Evolutionary conservation across 257 asterid species (phyloP), one percentile per base, ranked within the genome.

Genomic region (Schizonepeta tenuifolia): DNA sequence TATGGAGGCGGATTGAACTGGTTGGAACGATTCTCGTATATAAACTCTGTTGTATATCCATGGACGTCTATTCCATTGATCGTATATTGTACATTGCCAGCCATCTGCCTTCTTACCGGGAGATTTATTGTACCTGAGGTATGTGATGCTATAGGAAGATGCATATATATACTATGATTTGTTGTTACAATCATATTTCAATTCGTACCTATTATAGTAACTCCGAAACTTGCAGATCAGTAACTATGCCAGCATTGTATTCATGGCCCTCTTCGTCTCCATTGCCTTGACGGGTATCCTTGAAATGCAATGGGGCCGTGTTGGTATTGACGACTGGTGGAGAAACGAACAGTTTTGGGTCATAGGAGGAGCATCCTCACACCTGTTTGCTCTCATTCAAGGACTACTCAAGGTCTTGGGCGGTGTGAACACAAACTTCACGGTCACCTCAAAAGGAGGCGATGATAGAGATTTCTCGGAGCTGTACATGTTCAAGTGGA

Each of bases 301-400:
- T n/a, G 98, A 92, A 80, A 89, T 92, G 96, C 93, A 84, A 74
- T 92, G 98, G 98, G 96, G 98, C n/a, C 86, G 90, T 24, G 98
- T 92, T 9, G 82, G 84, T 15, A 73, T 92, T 10, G 94, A 90
- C 15, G 98, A 92, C 65, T 92, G 96, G 98, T 92, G 96, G 98
- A 85, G 97, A 76, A 91, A 89, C 64, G 96, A 92, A 80, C 98
- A 92, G 78, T 92, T 92, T 67, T 92, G 98, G 98, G 98, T 92
- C 6, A 88, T 92, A 17, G 98, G 96, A 33, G 98, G 98, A 10
- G 96, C 80, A 22, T 92, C 96, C 4, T 60, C 96, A 0, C 96
- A 92, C 82, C 78, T 90, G 18, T 92, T 90, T 15, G 97, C 98
- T 10, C 95, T 90, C 47, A 71, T 92, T 44, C 96, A 90, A 80